Evolutionary conservation across 495 filamentous ascomycete genomes (phyloP).

Genomic region (Talaromyces wortmannii): DNA sequence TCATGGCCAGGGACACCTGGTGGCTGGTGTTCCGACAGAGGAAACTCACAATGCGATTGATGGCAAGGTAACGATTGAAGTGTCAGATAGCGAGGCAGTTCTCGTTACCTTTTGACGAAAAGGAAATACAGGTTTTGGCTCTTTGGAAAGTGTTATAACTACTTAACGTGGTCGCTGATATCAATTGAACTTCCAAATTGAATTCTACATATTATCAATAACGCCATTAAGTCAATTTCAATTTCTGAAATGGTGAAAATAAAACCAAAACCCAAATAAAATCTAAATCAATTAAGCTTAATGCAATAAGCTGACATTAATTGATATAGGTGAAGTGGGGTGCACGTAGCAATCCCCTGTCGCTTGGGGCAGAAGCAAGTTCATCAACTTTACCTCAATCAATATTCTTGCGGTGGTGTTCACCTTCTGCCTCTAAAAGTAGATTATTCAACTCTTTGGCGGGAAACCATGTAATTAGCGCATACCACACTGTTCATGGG

Average conservation of each 20-base stretch:
- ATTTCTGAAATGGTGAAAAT: neutral
- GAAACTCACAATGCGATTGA: neutral
- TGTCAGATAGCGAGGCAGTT: conserved; percentile 6
- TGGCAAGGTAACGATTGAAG: neutral
- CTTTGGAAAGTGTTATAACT: too few species aligned
- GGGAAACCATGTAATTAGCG: too few species aligned
- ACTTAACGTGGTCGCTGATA: neutral
- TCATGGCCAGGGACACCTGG: conserved; percentile 10
- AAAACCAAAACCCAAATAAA: neutral
- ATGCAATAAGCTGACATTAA: too few species aligned
- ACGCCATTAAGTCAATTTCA: neutral
- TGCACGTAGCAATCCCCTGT: too few species aligned
- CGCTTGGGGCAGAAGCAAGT: too few species aligned
- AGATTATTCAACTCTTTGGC: too few species aligned
- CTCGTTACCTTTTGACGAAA: neutral
- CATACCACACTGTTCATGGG: too few species aligned
- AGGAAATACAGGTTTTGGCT: neutral
- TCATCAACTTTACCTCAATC: too few species aligned
- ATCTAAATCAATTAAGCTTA: too few species aligned
- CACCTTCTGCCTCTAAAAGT: too few species aligned
- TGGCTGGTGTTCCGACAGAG: neutral
- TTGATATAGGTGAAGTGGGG: too few species aligned
- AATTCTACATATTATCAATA: neutral
- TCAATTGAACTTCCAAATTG: neutral
- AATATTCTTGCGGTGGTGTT: too few species aligned